Conservation (phyloP, 1,284 basidiomycete genomes). For the Mrakiaceae sp. region DNA sequence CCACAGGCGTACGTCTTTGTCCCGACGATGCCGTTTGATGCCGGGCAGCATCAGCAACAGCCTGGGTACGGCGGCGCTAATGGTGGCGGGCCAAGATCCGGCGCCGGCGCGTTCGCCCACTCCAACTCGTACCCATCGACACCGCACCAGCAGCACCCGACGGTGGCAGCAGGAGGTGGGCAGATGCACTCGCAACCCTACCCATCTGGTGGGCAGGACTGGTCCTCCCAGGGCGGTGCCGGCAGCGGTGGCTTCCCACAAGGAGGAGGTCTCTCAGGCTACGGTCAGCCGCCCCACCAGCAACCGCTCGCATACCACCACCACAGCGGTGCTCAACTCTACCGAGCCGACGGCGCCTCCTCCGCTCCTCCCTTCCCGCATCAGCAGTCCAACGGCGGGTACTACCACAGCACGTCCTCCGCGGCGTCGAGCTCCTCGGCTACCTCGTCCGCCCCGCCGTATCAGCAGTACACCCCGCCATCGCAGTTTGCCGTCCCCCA, state of each 20-base stretch:
- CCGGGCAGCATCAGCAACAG: conserved; percentile 1
- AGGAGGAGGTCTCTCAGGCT: neutral
- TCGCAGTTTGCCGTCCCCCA: no score
- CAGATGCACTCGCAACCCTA: neutral
- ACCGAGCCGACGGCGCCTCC: neutral
- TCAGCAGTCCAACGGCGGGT: neutral
- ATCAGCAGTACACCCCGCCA: no score
- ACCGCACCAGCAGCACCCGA: neutral
- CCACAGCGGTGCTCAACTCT: neutral
- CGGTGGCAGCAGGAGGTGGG: neutral
- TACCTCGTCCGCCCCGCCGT: no score
- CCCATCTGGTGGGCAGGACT: neutral
- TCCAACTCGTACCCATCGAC: conserved; percentile 5
- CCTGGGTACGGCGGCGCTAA: no score
- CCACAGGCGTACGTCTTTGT: conserved; percentile 12
- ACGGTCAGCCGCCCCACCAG: neutral
- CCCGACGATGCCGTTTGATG: conserved; percentile 5
- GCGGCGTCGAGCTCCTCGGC: no score
- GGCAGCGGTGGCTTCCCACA: neutral
- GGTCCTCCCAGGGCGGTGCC: neutral
- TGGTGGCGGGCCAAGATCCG: no score
- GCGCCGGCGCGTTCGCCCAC: neutral
- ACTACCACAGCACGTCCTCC: neutral
- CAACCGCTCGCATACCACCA: neutral
- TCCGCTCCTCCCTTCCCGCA: conserved; percentile 11